Evolutionary conservation across 768 basidiomycete genomes (phyloP).

Genomic region (Amanita subjunquillea): DNA sequence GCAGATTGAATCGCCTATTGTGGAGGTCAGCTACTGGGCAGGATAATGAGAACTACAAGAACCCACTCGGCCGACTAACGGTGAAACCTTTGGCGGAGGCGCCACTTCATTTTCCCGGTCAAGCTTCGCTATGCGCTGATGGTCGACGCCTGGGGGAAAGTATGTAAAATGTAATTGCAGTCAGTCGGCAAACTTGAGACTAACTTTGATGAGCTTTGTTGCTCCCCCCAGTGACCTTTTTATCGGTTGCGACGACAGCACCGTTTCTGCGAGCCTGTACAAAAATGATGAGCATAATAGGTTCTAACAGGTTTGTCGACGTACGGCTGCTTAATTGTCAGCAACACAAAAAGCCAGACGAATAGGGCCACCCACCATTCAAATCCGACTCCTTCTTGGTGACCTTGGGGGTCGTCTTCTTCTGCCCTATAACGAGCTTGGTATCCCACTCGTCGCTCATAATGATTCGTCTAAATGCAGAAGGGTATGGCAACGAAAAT

Average conservation of each 20-base stretch:
- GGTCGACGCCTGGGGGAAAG: slow-evolving; percentile 63
- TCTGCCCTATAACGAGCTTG: slow-evolving; percentile 65
- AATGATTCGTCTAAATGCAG: slow-evolving; percentile 13
- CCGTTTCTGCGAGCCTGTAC: slow-evolving; percentile 65
- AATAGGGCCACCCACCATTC: slow-evolving; percentile 22
- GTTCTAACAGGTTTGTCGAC: slow-evolving; percentile 9
- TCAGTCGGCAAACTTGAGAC: slow-evolving; percentile 8
- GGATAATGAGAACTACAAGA: slow-evolving; percentile 2
- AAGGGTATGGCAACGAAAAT: neutral
- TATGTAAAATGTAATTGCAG: neutral
- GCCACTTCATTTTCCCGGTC: slow-evolving; percentile 95
- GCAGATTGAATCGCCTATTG: slow-evolving; percentile 70
- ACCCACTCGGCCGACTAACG: slow-evolving; percentile 63
- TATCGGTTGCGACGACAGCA: slow-evolving; percentile 74
- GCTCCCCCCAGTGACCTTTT: slow-evolving; percentile 54
- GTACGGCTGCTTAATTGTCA: slow-evolving; percentile 12
- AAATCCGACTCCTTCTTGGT: slow-evolving; percentile 48
- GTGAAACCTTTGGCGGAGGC: slow-evolving; percentile 72
- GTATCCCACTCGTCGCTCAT: slow-evolving; percentile 64
- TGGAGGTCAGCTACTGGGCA: slow-evolving; percentile 1
- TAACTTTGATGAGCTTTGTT: slow-evolving; percentile 76
- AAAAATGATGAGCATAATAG: slow-evolving; percentile 1
- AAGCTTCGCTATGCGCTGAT: slow-evolving; percentile 88
- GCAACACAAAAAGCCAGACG: neutral
- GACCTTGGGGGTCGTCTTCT: slow-evolving; percentile 52